Percentiles rank a stretch among this genome's conserved stretches.
phyloP scores from a whole-genome alignment of 208 protist genomes.

The Leishmania gerbilli region DNA sequence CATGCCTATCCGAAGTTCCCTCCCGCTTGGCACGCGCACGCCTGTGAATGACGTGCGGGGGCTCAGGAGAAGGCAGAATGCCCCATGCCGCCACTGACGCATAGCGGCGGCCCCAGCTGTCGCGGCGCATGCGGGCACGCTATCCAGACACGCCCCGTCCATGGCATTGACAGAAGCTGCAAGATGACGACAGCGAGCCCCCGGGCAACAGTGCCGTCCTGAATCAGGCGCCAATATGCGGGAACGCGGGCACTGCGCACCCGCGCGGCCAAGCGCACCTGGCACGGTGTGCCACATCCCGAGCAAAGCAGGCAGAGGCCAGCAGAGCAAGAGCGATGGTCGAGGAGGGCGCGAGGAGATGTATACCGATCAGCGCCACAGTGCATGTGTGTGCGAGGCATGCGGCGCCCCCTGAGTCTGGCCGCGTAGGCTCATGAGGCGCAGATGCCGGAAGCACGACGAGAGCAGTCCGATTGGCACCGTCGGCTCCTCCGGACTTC shows the following conservation, averaged over 20 bases:
- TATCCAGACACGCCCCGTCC: not conserved
- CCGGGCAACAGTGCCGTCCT: not conserved
- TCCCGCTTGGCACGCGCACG: not conserved
- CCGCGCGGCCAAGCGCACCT: too few relatives aligned
- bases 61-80: not conserved
- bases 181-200: not conserved
- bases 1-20: not conserved
- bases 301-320: too few relatives aligned
- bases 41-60: not conserved
- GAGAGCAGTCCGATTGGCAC: not conserved
- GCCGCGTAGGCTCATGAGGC: not conserved
- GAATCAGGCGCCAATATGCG: not conserved
- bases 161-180: not conserved
- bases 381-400: not conserved
- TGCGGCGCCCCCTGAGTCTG: too few relatives aligned
- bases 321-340: too few relatives aligned
- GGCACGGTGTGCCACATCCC: too few relatives aligned
- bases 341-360: not conserved
- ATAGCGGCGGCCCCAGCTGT: not conserved
- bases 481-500: not conserved
- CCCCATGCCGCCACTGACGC: not conserved
- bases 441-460: not conserved
- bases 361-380: not conserved
- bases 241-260: too few relatives aligned
- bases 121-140: not conserved